Percentiles rank a stretch among this genome's conserved stretches.
These are phyloP conservation scores for Trichoderma oligosporum DNA, from an alignment of 2,329 filamentous ascomycete species.

Conservation along the genomic window DNA sequence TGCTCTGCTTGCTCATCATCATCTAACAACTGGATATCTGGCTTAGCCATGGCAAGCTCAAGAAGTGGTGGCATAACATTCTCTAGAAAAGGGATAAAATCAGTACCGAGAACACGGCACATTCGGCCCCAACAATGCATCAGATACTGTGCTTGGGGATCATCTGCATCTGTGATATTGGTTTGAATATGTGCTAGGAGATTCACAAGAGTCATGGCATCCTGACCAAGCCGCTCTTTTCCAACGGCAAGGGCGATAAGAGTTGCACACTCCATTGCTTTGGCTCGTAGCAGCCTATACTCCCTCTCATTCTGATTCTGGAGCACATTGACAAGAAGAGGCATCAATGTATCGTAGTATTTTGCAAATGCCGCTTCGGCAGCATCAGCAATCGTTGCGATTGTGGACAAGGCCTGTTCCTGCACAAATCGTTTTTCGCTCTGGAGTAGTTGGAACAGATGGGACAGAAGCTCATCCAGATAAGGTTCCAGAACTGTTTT, in stretches of 20 bases:
- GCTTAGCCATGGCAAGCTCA: slow-evolving; percentile 88
- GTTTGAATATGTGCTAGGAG: slow-evolving; percentile 83
- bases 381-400: slow-evolving; percentile 97
- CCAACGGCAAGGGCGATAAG: slow-evolving; percentile 93
- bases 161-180: slow-evolving; percentile 82
- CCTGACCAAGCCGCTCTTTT: slow-evolving; percentile 82
- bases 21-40: slow-evolving; percentile 92
- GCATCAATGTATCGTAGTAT: slow-evolving; percentile 96
- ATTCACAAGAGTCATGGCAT: slow-evolving; percentile 83
- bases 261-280: slow-evolving; percentile 98
- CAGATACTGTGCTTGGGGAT: slow-evolving; percentile 93
- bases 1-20: slow-evolving; percentile 92
- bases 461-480: slow-evolving; percentile 78
- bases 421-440: slow-evolving; percentile 95
- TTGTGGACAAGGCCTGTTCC: slow-evolving; percentile 94
- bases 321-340: slow-evolving; percentile 83
- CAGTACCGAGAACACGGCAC: slow-evolving; percentile 86
- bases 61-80: slow-evolving; percentile 93
- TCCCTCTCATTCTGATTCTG: slow-evolving; percentile 91
- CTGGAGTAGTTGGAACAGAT: slow-evolving; percentile 81
- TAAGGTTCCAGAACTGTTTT: slow-evolving; percentile 89
- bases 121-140: slow-evolving; percentile 99
- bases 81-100: slow-evolving; percentile 88
- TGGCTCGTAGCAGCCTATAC: slow-evolving; percentile 83
- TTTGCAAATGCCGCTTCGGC: slow-evolving; percentile 91